Base-by-base conservation (phyloP, 2,329 filamentous ascomycete species). In the Cladosporium sphaerospermum region DNA sequence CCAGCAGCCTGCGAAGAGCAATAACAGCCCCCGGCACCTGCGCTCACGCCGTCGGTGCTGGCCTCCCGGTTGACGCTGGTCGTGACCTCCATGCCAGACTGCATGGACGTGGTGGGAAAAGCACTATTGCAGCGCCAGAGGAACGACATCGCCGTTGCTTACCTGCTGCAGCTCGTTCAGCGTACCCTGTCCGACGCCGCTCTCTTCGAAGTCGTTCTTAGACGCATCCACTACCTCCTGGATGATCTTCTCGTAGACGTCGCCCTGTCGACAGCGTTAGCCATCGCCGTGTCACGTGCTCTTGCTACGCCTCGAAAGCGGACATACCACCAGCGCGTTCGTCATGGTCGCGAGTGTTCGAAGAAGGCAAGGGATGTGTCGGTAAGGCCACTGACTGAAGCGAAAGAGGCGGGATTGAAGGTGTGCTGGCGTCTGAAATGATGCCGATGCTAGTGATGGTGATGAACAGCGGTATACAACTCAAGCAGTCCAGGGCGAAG, bases 141-240 rank as follows among this genome's bases (percentile, higher is more conserved):
- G 54, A 54, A 64, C 8, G 37, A n/a, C n/a, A 14, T n/a, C 10
- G n/a, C 34, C 18, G 40, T 44, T 13, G 41, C 61, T 80, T 78
- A 97, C 92, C 83, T 85, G 80, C 72, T 85, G 85, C 78, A 99
- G 77, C 70, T 96, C 89, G 61, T 92, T 83, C 65, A 99, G 76
- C 48, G 92, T 92, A 62, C 82, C 78, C 70, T 92, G 86, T 64
- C 95, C 89, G 60, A 97, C 86, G 64, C 93, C 93, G 63, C 86
- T 89, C 74, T 99, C 93, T 71, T 99, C 93, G 69, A 99, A 97
- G 73, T 97, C 93, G 67, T 92, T 88, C 67, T 88, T 82, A 66
- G 92, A 96, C 61, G 69, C 67, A 46, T 64, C 61, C 55, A 76
- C 69, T 56, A 77, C 75, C 64, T 88, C 86, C 63, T 92, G 86